Conservation (phyloP, 2,329 filamentous ascomycete genomes). For the Aspergillus amoenus region DNA sequence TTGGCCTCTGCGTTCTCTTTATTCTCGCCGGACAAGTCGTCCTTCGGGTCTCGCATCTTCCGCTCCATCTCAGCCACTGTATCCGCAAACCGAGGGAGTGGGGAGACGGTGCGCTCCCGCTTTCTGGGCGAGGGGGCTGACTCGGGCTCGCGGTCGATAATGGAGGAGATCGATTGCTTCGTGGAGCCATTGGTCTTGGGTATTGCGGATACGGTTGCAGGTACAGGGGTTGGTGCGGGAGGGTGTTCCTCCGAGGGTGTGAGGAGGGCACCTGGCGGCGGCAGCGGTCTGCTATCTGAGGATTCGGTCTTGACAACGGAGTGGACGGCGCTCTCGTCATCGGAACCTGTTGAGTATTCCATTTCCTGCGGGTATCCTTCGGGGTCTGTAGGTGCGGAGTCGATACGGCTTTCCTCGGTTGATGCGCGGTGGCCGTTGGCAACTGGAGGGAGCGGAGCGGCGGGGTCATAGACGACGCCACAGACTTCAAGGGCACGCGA, state of each 20-base stretch:
- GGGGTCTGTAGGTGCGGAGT: constrained; percentile 27
- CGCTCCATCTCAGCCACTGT: constrained; percentile 12
- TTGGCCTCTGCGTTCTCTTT: constrained; percentile 20
- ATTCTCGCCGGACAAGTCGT: constrained; percentile 26
- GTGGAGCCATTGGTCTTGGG: constrained; percentile 29
- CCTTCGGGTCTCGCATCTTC: constrained; percentile 5
- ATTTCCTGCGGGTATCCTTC: constrained; percentile 32
- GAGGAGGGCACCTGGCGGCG: constrained; percentile 15
- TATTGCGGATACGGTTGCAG: not conserved
- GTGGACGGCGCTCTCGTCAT: constrained; percentile 25
- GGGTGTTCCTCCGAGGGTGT: constrained; percentile 16
- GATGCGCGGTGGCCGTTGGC: constrained; percentile 32
- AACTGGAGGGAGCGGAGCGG: constrained; percentile 36
- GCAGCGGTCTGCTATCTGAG: constrained; percentile 22
- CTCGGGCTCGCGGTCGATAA: constrained; percentile 37
- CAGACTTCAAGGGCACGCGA: constrained; percentile 42
- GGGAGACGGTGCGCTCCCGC: constrained; percentile 18
- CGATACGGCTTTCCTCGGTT: constrained; percentile 35
- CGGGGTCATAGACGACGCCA: constrained; percentile 39
- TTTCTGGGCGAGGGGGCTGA: constrained; percentile 16
- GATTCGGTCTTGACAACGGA: constrained; percentile 32
- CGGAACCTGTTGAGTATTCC: constrained; percentile 32
- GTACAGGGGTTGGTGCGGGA: constrained; percentile 5
- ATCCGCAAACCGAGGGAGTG: constrained; percentile 13
- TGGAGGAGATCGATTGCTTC: constrained; percentile 42